Percentiles rank a stretch among this genome's conserved stretches.
Conservation (phyloP, 78 protist species). For the Isochrysis galbana region DNA sequence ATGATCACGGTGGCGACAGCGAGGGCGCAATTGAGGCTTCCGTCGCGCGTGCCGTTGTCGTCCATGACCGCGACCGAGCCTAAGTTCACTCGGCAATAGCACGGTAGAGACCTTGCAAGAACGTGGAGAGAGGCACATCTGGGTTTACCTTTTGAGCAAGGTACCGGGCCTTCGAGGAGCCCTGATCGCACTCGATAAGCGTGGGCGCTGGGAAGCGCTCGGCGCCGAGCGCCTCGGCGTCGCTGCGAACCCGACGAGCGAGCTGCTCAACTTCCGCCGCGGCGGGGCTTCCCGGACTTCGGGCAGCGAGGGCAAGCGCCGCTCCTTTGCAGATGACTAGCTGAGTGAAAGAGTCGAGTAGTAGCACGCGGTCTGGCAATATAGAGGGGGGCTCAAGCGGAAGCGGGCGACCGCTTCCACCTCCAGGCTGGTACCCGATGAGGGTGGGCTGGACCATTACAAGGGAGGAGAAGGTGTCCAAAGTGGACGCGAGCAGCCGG, state of each 20-base stretch:
- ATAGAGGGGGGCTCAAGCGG: not conserved
- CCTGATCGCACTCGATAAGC: not conserved
- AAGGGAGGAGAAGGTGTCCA: not conserved
- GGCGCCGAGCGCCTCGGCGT: not conserved
- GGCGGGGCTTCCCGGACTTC: not conserved
- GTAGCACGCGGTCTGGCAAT: not conserved
- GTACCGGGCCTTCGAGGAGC: not conserved
- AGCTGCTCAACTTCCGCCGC: not conserved
- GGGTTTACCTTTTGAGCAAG: conserved; percentile 1
- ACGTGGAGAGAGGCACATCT: not conserved
- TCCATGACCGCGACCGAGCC: too few species aligned
- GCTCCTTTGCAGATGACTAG: not conserved
- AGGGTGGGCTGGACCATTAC: not conserved
- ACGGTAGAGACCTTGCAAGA: not conserved
- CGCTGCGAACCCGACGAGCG: not conserved
- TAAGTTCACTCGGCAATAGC: not conserved
- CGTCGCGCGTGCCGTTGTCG: too few species aligned
- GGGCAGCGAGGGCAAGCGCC: not conserved
- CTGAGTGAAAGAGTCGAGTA: not conserved
- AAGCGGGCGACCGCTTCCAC: not conserved
- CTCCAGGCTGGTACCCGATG: not conserved
- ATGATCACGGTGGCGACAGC: too few species aligned
- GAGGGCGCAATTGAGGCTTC: too few species aligned
- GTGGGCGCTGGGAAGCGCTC: conserved; percentile 5
- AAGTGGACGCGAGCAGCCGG: not conserved